Evolutionary conservation across 129 eudicot genomes (phyloP), one percentile per base, ranked within the genome.

Genomic region (Rutidosis leptorrhynchoides): DNA sequence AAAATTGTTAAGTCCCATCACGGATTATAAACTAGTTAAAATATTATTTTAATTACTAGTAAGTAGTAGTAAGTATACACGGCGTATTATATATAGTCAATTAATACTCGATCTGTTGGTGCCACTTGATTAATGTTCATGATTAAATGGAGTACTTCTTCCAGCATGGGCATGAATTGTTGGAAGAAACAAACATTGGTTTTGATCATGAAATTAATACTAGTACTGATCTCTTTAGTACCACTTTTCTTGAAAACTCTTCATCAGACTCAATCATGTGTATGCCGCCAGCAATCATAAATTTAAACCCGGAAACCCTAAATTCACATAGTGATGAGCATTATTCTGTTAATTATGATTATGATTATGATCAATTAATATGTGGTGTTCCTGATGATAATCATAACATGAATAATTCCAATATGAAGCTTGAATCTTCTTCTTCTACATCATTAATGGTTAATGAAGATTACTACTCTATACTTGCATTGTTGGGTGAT

Each of bases 81-180:
- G n/a, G n/a, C n/a, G n/a, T n/a, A n/a, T n/a, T n/a, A n/a, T n/a
- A n/a, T n/a, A n/a, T n/a, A n/a, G n/a, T n/a, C n/a, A n/a, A n/a
- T n/a, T n/a, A n/a, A n/a, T n/a, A n/a, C n/a, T n/a, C n/a, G n/a
- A n/a, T n/a, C n/a, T n/a, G n/a, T n/a, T 29, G 32, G 32, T 29
- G 32, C 32, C 32, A 29, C 32, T 29, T 32, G 7, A 32, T 32
- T 32, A 6, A 32, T 7, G 45, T 62, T 59, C 27, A 78, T 25
- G 52, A 32, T 14, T 32, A 4, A 24, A 83, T 87, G 95, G 95
- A 87, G 77, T 79, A n/a, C n/a, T n/a, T n/a, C n/a, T n/a, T 73
- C 42, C 62, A 71, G 22, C 71, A 69, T 68, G 80, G 73, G 35
- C 72, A 81, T 73, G 83, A 74, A 32, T 74, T 82, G 52, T 68